phyloP scores from a whole-genome alignment of 2,329 filamentous ascomycete genomes.

The Fusarium sp. region DNA sequence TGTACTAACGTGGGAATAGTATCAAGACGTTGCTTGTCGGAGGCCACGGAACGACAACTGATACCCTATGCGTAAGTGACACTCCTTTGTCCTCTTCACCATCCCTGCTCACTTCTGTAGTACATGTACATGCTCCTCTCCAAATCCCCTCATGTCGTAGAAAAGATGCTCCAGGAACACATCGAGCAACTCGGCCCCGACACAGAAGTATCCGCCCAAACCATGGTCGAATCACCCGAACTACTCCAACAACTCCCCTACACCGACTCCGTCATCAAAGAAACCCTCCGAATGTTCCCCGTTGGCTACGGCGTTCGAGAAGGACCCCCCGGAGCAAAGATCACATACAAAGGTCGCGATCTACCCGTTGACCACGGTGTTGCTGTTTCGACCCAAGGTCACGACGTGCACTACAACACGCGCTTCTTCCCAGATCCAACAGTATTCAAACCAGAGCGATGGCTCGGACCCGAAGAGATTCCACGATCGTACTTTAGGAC shows the following conservation, averaged over 20 bases:
- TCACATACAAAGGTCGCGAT: background rate
- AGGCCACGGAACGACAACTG: slow-evolving; percentile 26
- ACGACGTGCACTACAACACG: slow-evolving; percentile 19
- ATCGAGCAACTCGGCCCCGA: background rate
- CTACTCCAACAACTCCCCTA: slow-evolving; percentile 9
- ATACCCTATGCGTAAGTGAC: slow-evolving; percentile 8
- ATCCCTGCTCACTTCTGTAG: background rate
- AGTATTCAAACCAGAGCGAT: slow-evolving; percentile 18
- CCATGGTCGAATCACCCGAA: slow-evolving; percentile 8
- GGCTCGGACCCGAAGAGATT: slow-evolving; percentile 14
- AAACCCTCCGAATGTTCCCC: slow-evolving; percentile 14
- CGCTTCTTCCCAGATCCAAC: background rate
- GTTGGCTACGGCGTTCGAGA: slow-evolving; percentile 12
- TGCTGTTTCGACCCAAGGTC: background rate
- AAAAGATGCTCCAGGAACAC: slow-evolving; percentile 23
- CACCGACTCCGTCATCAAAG: slow-evolving; percentile 24
- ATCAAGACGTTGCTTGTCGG: slow-evolving; percentile 15
- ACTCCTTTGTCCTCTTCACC: too few relatives aligned
- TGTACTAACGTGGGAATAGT: background rate
- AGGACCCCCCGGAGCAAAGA: background rate
- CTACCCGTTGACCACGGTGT: slow-evolving; percentile 16
- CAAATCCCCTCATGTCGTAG: background rate
- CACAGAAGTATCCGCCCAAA: background rate
- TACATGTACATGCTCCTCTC: slow-evolving; percentile 23
- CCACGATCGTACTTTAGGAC: slow-evolving; percentile 33